Evolutionary conservation across 2,329 filamentous ascomycete species (phyloP).

Genomic region (Teratosphaeria epicoccoides): DNA sequence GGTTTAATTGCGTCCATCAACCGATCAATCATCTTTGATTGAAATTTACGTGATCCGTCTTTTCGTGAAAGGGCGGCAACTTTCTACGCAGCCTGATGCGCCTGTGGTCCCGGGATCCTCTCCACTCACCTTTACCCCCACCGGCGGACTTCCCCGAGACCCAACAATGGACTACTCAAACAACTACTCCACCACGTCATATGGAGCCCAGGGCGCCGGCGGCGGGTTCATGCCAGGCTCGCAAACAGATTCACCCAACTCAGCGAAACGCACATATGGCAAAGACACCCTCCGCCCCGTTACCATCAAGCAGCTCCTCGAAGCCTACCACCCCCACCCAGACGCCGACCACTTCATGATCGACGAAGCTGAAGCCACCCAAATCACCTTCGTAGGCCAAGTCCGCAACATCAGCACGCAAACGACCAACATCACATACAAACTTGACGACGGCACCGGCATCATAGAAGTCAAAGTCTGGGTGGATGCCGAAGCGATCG

Average conservation of each 20-base stretch:
- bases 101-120: background rate
- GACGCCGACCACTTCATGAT: constrained; percentile 66
- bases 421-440: constrained; percentile 84
- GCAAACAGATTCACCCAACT: constrained; percentile 31
- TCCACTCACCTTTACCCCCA: background rate
- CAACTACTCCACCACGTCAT: constrained; percentile 46
- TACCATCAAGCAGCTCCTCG: constrained; percentile 88
- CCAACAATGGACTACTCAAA: constrained; percentile 15
- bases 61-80: too few relatives aligned
- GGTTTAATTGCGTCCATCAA: background rate
- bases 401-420: constrained; percentile 78
- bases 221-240: constrained; percentile 47
- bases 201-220: constrained; percentile 45
- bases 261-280: constrained; percentile 45
- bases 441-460: constrained; percentile 89
- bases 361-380: constrained; percentile 61
- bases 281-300: constrained; percentile 87
- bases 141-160: background rate
- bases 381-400: constrained; percentile 78
- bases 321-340: constrained; percentile 65
- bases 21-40: background rate
- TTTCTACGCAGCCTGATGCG: background rate
- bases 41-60: background rate
- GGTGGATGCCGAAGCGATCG: constrained; percentile 53
- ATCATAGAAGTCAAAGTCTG: constrained; percentile 84